Evolutionary conservation across 108 stramenopile species (phyloP).

Genomic region (Pseudonitzschia delicatissima): DNA sequence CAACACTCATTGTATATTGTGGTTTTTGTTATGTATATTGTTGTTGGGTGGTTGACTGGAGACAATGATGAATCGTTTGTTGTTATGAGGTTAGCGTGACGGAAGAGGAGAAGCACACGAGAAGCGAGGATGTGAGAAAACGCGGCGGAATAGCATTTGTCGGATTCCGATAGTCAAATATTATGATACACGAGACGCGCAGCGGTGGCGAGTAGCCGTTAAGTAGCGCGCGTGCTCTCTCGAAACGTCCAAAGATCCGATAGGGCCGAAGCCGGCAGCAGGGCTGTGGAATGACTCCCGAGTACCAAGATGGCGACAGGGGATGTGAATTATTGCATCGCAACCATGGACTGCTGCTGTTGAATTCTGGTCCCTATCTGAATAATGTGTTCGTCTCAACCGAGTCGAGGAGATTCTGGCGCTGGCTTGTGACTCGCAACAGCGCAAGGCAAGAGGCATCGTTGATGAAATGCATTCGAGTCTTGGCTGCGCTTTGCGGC

Average conservation of each 20-base stretch:
- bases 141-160: conserved; percentile 1
- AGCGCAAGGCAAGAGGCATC: too few relatives aligned
- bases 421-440: too few relatives aligned
- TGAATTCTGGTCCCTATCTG: too few relatives aligned
- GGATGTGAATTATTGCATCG: too few relatives aligned
- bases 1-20: conserved; percentile 66
- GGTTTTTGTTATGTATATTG: conserved; percentile 10
- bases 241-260: not conserved
- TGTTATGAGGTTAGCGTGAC: not conserved
- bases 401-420: too few relatives aligned
- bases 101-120: not conserved
- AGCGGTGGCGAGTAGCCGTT: not conserved
- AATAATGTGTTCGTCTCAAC: too few relatives aligned
- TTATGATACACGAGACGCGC: not conserved
- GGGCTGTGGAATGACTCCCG: too few relatives aligned
- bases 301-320: too few relatives aligned
- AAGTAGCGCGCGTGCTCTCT: conserved; percentile 9
- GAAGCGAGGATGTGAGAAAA: not conserved
- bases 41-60: not conserved
- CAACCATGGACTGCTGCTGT: too few relatives aligned
- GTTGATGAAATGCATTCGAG: too few relatives aligned
- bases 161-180: not conserved
- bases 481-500: too few relatives aligned
- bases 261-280: too few relatives aligned
- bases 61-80: not conserved